Evolutionary conservation across 768 basidiomycete genomes (phyloP).

Genomic region (Auricularia cornea): DNA sequence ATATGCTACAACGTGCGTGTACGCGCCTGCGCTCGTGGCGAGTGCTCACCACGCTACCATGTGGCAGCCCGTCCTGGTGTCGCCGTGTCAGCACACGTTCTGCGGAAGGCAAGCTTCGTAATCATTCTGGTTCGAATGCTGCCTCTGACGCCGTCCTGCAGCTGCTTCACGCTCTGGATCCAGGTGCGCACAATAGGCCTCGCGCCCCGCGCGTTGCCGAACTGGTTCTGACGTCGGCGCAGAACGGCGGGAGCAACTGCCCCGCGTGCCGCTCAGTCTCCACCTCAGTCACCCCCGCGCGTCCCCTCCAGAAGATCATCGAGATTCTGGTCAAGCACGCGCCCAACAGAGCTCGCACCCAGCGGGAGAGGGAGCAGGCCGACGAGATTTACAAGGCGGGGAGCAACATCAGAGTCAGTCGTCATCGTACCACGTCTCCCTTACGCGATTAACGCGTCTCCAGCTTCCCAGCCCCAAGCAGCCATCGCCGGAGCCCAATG

Average conservation of each 20-base stretch:
- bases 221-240: not conserved
- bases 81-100: conserved; percentile 85
- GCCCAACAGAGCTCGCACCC: conserved; percentile 58
- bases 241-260: conserved; percentile 83
- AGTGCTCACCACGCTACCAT: not conserved
- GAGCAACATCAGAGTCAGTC: conserved; percentile 48
- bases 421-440: conserved; percentile 3
- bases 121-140: not conserved
- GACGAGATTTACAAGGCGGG: conserved; percentile 70
- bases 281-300: conserved; percentile 60
- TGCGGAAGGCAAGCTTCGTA: conserved; percentile 62
- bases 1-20: conserved; percentile 47
- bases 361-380: conserved; percentile 68
- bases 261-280: conserved; percentile 72
- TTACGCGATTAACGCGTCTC: not conserved
- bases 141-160: conserved; percentile 19
- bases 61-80: conserved; percentile 59
- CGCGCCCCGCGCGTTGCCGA: conserved; percentile 3
- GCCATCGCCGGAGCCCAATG: conserved; percentile 65
- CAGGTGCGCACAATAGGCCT: conserved; percentile 44
- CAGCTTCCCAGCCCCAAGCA: conserved; percentile 73
- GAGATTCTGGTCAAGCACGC: conserved; percentile 64
- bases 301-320: conserved; percentile 62
- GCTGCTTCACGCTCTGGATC: conserved; percentile 79
- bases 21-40: not conserved